Evolutionary conservation across 495 filamentous ascomycete genomes (phyloP), one percentile per base, ranked within the genome.

Genomic region (Cairneyella variabilis): DNA sequence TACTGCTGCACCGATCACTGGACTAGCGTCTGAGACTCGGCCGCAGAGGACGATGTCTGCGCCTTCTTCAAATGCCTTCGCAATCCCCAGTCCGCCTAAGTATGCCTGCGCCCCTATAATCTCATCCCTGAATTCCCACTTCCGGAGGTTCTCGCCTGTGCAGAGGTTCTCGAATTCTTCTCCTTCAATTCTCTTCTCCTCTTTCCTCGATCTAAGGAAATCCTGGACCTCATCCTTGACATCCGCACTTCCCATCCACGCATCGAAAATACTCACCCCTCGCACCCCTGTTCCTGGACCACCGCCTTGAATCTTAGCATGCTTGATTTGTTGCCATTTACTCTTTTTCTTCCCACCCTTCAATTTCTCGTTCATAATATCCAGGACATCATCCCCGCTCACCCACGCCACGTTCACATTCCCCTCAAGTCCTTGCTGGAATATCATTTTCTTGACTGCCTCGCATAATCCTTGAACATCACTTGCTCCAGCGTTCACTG

Each of bases 11-110:
- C 72, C 78, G 43, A 82, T 79, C 0, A 75, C 71, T 1, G 76
- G 76, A 0, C 72, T 70, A 46, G 78, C 78, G 60, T 82, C 77
- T 2, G 76, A 71, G 1, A 80, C 77, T 28, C 78, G 71, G 28
- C 76, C 78, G 38, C 72, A 76, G 23, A 83, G 66, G 43, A 83
- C 75, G 39, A 83, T 82, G 51, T 82, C 77, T 0, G 78, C 77
- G 11, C 79, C 79, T 9, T 72, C 64, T 20, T 68, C 59, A 2
- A 83, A 56, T 16, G 74, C 79, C 9, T 66, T 69, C 0, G 69
- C 73, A 37, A 82, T 76, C 0, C 75, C 77, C 1, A 72, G 59
- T 8, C 70, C 73, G 7, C 79, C 79, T 0, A 83, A 70, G 56
- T 83, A 60, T 16, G 69, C 70, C 43, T 77, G 74, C 4, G 79